Conservation (phyloP, 2,329 filamentous ascomycete species). For the Talaromyces rugulosus region DNA sequence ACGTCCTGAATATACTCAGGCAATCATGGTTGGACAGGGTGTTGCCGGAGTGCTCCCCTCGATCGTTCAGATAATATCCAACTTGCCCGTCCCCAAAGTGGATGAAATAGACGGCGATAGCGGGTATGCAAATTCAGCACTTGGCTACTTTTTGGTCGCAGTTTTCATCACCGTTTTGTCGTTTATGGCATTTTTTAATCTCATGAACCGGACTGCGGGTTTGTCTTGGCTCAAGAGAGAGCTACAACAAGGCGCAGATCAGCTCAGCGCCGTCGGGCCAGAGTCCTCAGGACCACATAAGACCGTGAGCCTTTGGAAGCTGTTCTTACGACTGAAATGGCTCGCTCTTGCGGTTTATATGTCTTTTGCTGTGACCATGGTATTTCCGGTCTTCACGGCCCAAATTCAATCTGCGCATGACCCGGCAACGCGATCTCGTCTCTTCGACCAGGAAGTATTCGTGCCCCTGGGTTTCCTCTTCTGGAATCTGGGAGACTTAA, state of each 20-base stretch:
- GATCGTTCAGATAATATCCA: slow-evolving; percentile 79
- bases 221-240: slow-evolving; percentile 12
- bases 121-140: slow-evolving; percentile 65
- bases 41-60: slow-evolving; percentile 87
- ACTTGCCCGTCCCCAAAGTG: slow-evolving; percentile 58
- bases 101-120: slow-evolving; percentile 31
- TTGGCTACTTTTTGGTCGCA: slow-evolving; percentile 87
- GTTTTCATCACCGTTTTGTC: slow-evolving; percentile 68
- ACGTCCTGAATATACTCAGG: slow-evolving; percentile 84
- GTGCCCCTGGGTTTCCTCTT: slow-evolving; percentile 86
- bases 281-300: slow-evolving; percentile 31
- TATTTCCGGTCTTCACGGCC: slow-evolving; percentile 87
- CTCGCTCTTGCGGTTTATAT: slow-evolving; percentile 71
- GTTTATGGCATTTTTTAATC: slow-evolving; percentile 68
- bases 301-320: slow-evolving; percentile 55
- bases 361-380: slow-evolving; percentile 83
- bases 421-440: slow-evolving; percentile 44
- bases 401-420: slow-evolving; percentile 55
- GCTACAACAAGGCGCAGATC: slow-evolving; percentile 9
- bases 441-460: slow-evolving; percentile 68
- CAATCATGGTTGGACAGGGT: slow-evolving; percentile 91
- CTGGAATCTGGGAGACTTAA: slow-evolving; percentile 87
- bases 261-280: background rate
- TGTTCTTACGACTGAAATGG: slow-evolving; percentile 77
- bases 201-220: slow-evolving; percentile 52